phyloP scores from a whole-genome alignment of 2,329 filamentous ascomycete genomes.

The Teratosphaeriaceae sp. region DNA sequence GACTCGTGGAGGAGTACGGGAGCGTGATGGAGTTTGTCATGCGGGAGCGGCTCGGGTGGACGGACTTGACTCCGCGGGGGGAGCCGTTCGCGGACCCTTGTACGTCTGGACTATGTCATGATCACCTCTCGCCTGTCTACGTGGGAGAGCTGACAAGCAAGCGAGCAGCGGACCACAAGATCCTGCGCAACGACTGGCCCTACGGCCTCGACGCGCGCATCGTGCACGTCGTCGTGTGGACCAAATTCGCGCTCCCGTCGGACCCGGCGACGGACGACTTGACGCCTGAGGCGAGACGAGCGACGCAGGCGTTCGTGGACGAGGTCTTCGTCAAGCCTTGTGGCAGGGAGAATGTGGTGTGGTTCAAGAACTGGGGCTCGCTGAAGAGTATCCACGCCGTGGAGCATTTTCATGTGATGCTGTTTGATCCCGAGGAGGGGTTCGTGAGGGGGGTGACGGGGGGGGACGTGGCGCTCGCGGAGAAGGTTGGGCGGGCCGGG shows the following conservation, averaged over 20 bases:
- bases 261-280: constrained; percentile 60
- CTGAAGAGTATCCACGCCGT: constrained; percentile 81
- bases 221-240: constrained; percentile 86
- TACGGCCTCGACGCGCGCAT: constrained; percentile 76
- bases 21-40: constrained; percentile 74
- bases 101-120: no score
- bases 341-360: constrained; percentile 53
- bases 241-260: constrained; percentile 73
- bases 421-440: constrained; percentile 64
- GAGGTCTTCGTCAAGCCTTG: constrained; percentile 53
- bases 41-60: constrained; percentile 63
- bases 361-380: constrained; percentile 89
- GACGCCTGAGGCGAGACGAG: constrained; percentile 53
- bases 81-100: constrained; percentile 35
- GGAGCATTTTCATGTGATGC: constrained; percentile 94
- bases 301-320: constrained; percentile 66
- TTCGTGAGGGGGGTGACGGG: constrained; percentile 67
- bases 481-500: constrained; percentile 16
- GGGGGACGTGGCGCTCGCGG: constrained; percentile 60
- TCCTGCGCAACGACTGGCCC: constrained; percentile 89
- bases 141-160: no score
- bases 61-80: constrained; percentile 33
- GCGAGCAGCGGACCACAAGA: constrained; percentile 50
- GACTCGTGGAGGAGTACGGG: constrained; percentile 61
- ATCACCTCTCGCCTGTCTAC: no score